phyloP scores from a whole-genome alignment of 257 asterid species.

The Leptodermis oblonga region DNA sequence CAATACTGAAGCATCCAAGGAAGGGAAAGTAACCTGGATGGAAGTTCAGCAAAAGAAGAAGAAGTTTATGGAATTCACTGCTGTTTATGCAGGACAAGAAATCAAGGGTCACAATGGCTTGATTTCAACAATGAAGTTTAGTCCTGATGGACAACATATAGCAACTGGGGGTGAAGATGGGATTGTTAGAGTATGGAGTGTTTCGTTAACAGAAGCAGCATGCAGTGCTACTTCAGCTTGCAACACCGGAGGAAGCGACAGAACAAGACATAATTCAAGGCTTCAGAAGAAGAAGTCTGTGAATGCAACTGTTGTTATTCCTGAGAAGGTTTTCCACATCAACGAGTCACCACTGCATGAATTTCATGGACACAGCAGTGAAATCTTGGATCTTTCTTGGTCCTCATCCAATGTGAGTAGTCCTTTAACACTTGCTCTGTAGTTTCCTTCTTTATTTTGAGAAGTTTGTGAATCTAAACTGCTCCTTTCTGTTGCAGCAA shows the following conservation, averaged over 20 bases:
- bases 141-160: slow-evolving; percentile 66
- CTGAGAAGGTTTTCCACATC: slow-evolving; percentile 57
- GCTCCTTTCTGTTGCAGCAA: slow-evolving; percentile 39
- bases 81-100: slow-evolving; percentile 50
- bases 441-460: neutral
- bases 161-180: slow-evolving; percentile 93
- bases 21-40: slow-evolving; percentile 20
- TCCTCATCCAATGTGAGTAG: slow-evolving; percentile 77
- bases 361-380: slow-evolving; percentile 56
- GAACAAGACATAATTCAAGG: slow-evolving; percentile 11
- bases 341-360: slow-evolving; percentile 50
- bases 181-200: slow-evolving; percentile 61
- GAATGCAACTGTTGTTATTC: slow-evolving; percentile 36
- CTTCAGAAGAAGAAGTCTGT: slow-evolving; percentile 18
- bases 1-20: slow-evolving; percentile 12
- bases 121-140: slow-evolving; percentile 71
- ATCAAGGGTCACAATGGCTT: slow-evolving; percentile 57
- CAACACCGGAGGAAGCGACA: slow-evolving; percentile 20
- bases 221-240: slow-evolving; percentile 15
- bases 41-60: slow-evolving; percentile 40
- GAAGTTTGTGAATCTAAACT: slow-evolving; percentile 11
- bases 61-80: slow-evolving; percentile 46
- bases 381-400: slow-evolving; percentile 76
- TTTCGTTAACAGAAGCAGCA: slow-evolving; percentile 29
- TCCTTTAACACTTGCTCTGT: neutral